A percentile compares a stretch with the other conserved stretches of the same genome.
Evolutionary conservation across 176 grass and related monocot genomes (phyloP).

Genomic region (Musa troglodytarum): DNA sequence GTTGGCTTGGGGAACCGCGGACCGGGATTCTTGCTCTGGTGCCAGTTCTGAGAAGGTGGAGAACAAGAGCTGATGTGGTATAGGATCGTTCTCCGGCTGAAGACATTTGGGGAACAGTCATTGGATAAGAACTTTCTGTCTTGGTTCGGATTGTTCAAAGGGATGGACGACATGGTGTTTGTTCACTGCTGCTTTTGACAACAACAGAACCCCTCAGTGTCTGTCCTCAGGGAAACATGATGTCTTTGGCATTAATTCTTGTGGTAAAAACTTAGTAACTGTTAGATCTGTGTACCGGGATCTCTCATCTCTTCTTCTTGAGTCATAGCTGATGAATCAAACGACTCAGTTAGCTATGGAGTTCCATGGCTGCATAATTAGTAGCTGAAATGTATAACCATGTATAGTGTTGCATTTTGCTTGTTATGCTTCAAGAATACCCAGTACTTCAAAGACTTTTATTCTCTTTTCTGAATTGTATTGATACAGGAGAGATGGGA

Average conservation of each 20-base stretch:
- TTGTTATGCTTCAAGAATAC: background rate
- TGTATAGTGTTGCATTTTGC: background rate
- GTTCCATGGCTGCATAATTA: background rate
- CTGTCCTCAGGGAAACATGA: background rate
- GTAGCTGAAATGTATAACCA: background rate
- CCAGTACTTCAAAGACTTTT: too few species aligned
- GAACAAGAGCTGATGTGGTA: background rate
- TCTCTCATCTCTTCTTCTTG: background rate
- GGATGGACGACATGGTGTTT: background rate
- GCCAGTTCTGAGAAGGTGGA: background rate
- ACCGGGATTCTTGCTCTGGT: background rate
- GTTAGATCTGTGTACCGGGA: background rate
- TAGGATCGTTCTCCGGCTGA: background rate
- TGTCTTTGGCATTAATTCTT: background rate
- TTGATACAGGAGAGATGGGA: constrained; percentile 48
- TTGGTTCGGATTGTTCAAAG: background rate
- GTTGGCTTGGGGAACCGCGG: background rate
- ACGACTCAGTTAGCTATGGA: background rate
- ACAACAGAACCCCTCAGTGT: background rate
- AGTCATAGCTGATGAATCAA: background rate
- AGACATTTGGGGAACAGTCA: background rate
- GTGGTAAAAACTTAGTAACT: background rate
- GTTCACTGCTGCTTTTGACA: too few species aligned
- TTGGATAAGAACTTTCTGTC: background rate
- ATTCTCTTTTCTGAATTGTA: background rate